Base-by-base conservation (phyloP, 768 basidiomycete species). In the Hygrophoropsis aurantiaca region DNA sequence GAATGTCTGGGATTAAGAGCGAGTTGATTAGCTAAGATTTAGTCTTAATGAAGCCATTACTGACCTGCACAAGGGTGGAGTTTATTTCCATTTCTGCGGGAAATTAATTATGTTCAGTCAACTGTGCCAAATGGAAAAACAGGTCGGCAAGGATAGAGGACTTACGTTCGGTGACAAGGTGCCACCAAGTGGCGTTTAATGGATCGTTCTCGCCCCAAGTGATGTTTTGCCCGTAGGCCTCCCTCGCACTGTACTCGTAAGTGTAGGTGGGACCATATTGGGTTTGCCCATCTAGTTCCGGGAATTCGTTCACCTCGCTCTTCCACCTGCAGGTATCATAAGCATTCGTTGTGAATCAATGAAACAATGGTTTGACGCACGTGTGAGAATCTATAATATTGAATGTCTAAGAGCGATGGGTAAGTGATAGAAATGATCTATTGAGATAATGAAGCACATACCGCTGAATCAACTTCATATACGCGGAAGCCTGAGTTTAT, bases 101-200 rank as follows among this genome's bases (percentile, higher is more conserved):
- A 27, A 3, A 1, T 11, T 3, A 3, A 5, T 11, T 56, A 18
- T 55, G 37, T 32, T 18, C 27, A 10, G 5, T 32, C 5, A 21
- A 21, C 20, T n/a, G 11, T 34, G 10, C 11, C 10, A 34, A n/a
- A 10, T 34, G 10, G 32, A 34, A 34, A n/a, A 13, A 30, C 27
- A 13, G 13, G 27, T 30, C 7, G 27, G 13, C 23, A 21, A 40
- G 13, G 18, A 11, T 11, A 30, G 15, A 24, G 11, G 4, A 62
- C 74, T 42, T 49, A 81, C 83, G 74, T 66, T 87, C 82, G 0
- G 87, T 87, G 37, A 89, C 84, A 20, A 64, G 74, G 60, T 87
- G 87, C 86, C 85, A 89, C 81, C 83, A 89, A 3, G 85, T 87
- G 4, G 84, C 84, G 51, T 88, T 89, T 44, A 88, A 66, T 0